These are phyloP conservation scores for Cytospora paraplurivora DNA, from an alignment of 2,329 filamentous ascomycete genomes.

Conservation along the genomic window DNA sequence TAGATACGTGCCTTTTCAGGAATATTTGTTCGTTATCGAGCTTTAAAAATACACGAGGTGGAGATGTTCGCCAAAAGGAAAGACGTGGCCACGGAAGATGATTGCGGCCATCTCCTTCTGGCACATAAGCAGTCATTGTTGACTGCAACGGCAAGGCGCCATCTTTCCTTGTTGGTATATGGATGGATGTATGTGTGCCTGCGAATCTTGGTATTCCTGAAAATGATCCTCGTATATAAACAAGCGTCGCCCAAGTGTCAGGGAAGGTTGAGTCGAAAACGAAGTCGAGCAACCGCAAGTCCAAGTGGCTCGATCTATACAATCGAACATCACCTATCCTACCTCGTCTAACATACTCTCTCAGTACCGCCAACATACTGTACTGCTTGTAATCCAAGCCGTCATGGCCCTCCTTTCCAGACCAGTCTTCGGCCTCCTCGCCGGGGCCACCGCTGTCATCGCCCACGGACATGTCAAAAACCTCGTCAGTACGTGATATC, in stretches of 20 bases:
- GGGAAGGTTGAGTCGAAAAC: not conserved
- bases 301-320: not conserved
- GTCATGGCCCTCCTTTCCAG: conserved; percentile 10
- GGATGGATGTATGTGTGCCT: not conserved
- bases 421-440: conserved; percentile 3
- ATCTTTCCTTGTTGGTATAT: not conserved
- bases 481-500: conserved; percentile 16
- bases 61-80: not conserved
- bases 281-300: not conserved
- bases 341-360: not conserved
- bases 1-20: not conserved
- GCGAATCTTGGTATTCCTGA: not conserved
- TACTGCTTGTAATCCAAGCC: not conserved
- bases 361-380: not conserved
- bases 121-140: not conserved
- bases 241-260: not conserved
- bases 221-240: not conserved
- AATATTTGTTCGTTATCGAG: not conserved
- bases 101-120: not conserved
- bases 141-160: not conserved
- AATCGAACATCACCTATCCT: not conserved
- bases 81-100: not conserved
- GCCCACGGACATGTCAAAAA: conserved; percentile 27
- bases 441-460: conserved; percentile 6
- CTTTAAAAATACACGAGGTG: not conserved